Base-by-base conservation (phyloP, 2,329 filamentous ascomycete species). In the Paecilomyces fulvus region DNA sequence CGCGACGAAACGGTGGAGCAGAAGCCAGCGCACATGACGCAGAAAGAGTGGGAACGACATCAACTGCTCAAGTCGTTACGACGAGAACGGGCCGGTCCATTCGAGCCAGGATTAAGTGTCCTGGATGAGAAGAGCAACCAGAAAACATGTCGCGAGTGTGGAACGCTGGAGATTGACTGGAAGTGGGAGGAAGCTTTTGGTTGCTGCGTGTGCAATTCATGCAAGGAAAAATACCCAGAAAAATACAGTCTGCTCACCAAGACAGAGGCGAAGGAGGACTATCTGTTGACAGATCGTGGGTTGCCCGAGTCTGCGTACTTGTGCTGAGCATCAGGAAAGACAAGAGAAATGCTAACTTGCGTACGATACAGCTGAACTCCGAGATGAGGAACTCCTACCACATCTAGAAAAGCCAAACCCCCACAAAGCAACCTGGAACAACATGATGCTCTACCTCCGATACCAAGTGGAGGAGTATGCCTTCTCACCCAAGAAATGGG, bases 401-500 rank as follows among this genome's bases (percentile, higher is more conserved):
- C 92, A 95, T 70, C 80, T 99, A 8, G 88, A 89, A 55, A 86
- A 87, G 31, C 92, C 94, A 1, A 99, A 99, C 65, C 94, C 94
- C 0, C 94, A 96, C 75, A 96, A 96, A 71, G 85, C 88, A 0
- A 91, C 92, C 57, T 99, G 91, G 90, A 91, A 96, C 72, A 90
- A 95, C 77, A 99, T 99, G 94, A 96, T 96, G 87, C 82, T 99
- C 2, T 99, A 94, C 70, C 79, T 99, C 21, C 87, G 94, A 0
- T 95, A 85, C 59, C 94, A 99, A 69, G 89, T 99, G 1, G 94
- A 99, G 69, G 90, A 91, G 56, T 96, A 96, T 68, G 94, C 92
- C 0, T 87, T 97, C 65, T 84, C 77, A 0, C 73, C 81, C 1
- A 85, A 84, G 61, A 96, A 96, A 75, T 99, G 94, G 94, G 94